These are phyloP conservation scores for Wickerhamiella australiensis DNA, from an alignment of 805 yeast genomes.

Conservation along the genomic window DNA sequence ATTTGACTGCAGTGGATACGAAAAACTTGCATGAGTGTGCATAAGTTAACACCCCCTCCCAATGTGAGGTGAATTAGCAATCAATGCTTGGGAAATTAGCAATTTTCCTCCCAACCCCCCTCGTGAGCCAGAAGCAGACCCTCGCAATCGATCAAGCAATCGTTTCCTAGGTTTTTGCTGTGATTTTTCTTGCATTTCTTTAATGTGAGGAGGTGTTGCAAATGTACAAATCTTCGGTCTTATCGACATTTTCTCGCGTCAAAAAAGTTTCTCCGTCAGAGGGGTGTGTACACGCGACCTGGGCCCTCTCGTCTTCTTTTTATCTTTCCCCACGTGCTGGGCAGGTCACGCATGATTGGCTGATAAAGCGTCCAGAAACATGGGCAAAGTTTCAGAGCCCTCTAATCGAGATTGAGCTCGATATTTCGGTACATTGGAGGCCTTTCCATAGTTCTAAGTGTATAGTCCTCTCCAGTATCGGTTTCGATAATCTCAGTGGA, in stretches of 20 bases:
- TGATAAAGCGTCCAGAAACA: neutral
- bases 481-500: too few species aligned
- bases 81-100: too few species aligned
- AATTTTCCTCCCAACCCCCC: neutral
- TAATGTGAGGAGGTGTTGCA: slow-evolving; percentile 22
- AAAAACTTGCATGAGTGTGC: too few species aligned
- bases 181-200: slow-evolving; percentile 12
- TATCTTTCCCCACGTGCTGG: neutral
- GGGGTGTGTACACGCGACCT: neutral
- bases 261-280: neutral
- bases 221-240: slow-evolving; percentile 23
- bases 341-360: neutral
- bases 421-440: too few species aligned
- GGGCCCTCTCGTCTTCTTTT: neutral
- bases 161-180: slow-evolving; percentile 7
- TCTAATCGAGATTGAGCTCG: too few species aligned
- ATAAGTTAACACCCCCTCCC: too few species aligned
- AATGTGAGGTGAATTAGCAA: too few species aligned
- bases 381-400: neutral
- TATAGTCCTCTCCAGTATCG: too few species aligned
- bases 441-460: too few species aligned
- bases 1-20: too few species aligned
- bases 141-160: neutral
- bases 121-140: slow-evolving; percentile 1
- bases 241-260: slow-evolving; percentile 9